Evolutionary conservation across 148 eudicot species (phyloP), one percentile per base, ranked within the genome.

Genomic region (Nepenthes mirabilis): DNA sequence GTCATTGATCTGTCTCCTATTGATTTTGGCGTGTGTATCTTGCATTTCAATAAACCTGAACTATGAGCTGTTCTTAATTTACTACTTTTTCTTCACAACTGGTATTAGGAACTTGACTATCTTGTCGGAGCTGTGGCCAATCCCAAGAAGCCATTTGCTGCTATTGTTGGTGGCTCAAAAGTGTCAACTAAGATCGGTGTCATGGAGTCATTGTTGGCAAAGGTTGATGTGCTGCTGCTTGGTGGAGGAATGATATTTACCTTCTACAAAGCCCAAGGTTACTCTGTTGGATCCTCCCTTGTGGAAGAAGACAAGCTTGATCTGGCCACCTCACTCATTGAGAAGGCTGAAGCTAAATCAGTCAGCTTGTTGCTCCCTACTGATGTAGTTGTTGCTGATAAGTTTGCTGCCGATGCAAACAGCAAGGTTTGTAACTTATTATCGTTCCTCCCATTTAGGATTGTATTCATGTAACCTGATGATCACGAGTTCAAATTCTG

Each of bases 171-270:
- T 60, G 84, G 84, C 45, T 74, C 81, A 53, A 80, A 77, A 75
- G 81, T 77, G 12, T 80, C 81, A 23, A 59, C 74, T 56, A 80
- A 80, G 52, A 76, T 77, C 43, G 76, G 81, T 37, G 81, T 76
- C 40, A 80, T 76, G n/a, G 84, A 80, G 58, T 80, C 84, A 34
- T 68, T 80, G 47, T 62, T 80, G 51, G 78, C 70, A 64, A 79
- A 75, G 77, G 67, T 71, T 67, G 77, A 79, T 63, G 66, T 75
- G 56, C 68, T 79, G 57, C 70, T 79, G 34, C 71, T 82, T 32
- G 86, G 86, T 34, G 86, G 86, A 62, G 86, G 86, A 37, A 79
- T 82, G 86, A 79, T 82, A 33, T 78, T 79, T 34, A 79, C 83
- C 9, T 79, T 79, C 57, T 79, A 79, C 70, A 79, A 75, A 58